Base-by-base conservation (phyloP, 2,329 filamentous ascomycete species). In the Hypoxylon sp. region DNA sequence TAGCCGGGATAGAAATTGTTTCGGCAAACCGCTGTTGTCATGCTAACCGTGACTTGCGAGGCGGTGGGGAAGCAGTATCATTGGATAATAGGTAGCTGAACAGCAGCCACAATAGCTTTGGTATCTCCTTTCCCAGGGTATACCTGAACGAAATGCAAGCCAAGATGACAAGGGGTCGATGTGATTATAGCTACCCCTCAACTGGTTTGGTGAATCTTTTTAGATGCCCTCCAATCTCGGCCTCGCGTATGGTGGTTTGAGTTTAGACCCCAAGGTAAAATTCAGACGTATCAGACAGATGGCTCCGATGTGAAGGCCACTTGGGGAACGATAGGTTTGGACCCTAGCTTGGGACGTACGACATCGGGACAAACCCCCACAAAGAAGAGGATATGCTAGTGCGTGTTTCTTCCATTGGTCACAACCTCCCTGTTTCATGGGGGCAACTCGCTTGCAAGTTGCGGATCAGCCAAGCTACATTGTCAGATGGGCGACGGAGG, bases 21-120 rank as follows among this genome's bases (percentile, higher is more conserved):
- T 55, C 35, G 46, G 47, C 46, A 46, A 43, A 46, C 46, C 40
- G 30, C 42, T 29, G 35, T 48, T 29, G 41, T n/a, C 26, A 20
- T 27, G 49, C 16, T 51, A 29, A 26, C 30, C 23, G 50, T 43
- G 29, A 44, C 45, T 15, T 42, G 38, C 13, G 48, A 23, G 36
- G 35, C 36, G 37, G 21, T 15, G 21, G 9, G 19, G 15, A 40
- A 35, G n/a, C 26, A 21, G 29, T 36, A 32, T 21, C 26, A 55
- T 37, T 52, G 48, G 44, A 43, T 36, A 38, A 34, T 35, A 51
- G 32, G 35, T 21, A 52, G 54, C 51, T 51, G 47, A 57, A 57
- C 13, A 31, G 3, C 47, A 60, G 54, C 54, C 57, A 60, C 48
- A 48, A 26, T 21, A 50, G 36, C 31, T 16, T 21, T 16, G 13